These are phyloP conservation scores for Hanseniaspora clermontiae DNA, from an alignment of 805 yeast species.

Conservation along the genomic window DNA sequence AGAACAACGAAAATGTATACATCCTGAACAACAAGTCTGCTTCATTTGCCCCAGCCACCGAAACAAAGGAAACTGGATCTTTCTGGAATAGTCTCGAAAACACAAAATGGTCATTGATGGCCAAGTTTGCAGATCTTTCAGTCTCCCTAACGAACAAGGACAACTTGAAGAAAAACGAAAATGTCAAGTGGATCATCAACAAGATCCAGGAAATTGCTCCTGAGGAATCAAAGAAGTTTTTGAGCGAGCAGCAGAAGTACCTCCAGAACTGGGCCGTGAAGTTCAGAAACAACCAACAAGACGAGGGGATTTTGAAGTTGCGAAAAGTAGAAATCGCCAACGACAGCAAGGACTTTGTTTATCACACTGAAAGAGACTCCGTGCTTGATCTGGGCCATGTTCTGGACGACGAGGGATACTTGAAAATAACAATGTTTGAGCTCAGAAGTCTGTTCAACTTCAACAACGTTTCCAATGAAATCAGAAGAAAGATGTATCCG, in stretches of 20 bases:
- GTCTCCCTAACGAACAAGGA: slow-evolving; percentile 24
- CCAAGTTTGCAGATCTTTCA: slow-evolving; percentile 69
- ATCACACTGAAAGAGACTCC: background rate
- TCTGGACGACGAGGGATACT: slow-evolving; percentile 61
- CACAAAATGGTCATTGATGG: slow-evolving; percentile 69
- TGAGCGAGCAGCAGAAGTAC: slow-evolving; percentile 9
- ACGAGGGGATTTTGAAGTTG: background rate
- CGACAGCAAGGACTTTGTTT: background rate
- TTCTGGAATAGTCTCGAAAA: background rate
- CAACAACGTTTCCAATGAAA: slow-evolving; percentile 32
- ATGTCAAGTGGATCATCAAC: slow-evolving; percentile 41
- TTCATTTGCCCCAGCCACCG: background rate
- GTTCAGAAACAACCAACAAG: background rate
- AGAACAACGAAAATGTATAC: slow-evolving; percentile 5
- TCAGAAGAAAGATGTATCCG: slow-evolving; percentile 71
- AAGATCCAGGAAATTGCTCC: slow-evolving; percentile 54
- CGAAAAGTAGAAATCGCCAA: background rate
- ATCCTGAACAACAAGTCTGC: slow-evolving; percentile 5
- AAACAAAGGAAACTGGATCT: background rate
- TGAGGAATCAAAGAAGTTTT: slow-evolving; percentile 41
- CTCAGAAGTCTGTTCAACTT: slow-evolving; percentile 1
- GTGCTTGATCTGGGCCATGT: background rate
- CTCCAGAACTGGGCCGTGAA: slow-evolving; percentile 5
- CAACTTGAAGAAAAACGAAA: slow-evolving; percentile 17
- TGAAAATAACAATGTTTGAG: slow-evolving; percentile 61